Base-by-base conservation (phyloP, 805 yeast species). In the Huiozyma sinensis region DNA sequence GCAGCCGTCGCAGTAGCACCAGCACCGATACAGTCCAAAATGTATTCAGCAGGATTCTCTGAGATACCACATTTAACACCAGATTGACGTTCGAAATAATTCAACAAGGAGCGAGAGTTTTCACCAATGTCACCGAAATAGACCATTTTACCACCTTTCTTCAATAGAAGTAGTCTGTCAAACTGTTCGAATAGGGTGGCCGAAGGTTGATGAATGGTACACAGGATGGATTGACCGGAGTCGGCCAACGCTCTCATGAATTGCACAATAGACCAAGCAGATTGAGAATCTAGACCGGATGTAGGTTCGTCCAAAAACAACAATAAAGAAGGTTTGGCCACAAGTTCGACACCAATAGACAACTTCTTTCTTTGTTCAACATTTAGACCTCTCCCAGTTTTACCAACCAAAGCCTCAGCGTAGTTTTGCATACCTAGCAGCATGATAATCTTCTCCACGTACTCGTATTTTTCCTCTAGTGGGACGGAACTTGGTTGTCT, bases 101-200 rank as follows among this genome's bases (percentile, higher is more conserved):
- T 60, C 38, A 79, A 73, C 61, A 83, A 68, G 3, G 78, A 68
- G 34, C 52, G 46, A 42, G 83, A 81, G 57, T 76, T 74, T 47
- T 71, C 68, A 51, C 92, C 92, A 54, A 83, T 76, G 50, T 82
- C 88, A 53, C 94, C 94, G 59, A 82, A 83, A 63, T 83, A 83
- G 31, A 81, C 90, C 50, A 89, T 83, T 55, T 72, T 68, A 51
- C 94, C 94, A 60, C 94, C 94, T 50, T 72, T 76, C 52, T 79
- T 79, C 58, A 83, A 68, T 52, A 83, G 73, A 51, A 81, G 64
- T 46, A 81, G 66, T 46, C 86, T 72, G 52, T 81, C 87, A 52
- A 81, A 81, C 56, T 78, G 79, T 57, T 77, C 76, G 59, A 81
- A 72, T 55, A 81, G 64, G 29, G 79, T 70, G 34, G 88, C 85